phyloP scores from a whole-genome alignment of 306 rosid genomes.

The Cicer cuneatum region DNA sequence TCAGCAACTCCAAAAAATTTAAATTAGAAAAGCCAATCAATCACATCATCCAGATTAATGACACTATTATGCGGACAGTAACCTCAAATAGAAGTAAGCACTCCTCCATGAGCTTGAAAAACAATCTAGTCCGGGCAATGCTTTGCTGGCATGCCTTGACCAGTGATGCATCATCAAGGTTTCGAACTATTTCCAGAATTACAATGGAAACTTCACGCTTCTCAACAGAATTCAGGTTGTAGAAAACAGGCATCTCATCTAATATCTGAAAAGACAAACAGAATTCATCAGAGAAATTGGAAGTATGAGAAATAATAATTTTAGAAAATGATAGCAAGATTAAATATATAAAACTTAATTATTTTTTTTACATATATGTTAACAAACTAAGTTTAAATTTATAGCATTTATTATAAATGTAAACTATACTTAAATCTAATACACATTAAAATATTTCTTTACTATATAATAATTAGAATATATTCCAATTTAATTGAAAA shows the following conservation, averaged over 20 bases:
- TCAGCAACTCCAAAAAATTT: neutral
- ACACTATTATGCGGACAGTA: constrained; percentile 40
- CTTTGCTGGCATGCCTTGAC: constrained; percentile 97
- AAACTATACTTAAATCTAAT: constrained; percentile 2
- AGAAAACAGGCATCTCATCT: constrained; percentile 98
- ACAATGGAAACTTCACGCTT: constrained; percentile 92
- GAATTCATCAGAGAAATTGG: constrained; percentile 37
- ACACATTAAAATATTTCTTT: neutral
- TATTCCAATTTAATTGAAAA: constrained; percentile 21
- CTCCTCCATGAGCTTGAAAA: constrained; percentile 98
- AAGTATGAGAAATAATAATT: constrained; percentile 33
- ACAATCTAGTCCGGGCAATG: constrained; percentile 94
- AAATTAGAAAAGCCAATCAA: constrained; percentile 13
- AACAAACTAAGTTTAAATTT: constrained; percentile 1
- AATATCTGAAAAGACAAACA: constrained; percentile 68
- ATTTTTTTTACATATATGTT: neutral
- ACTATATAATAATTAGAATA: constrained; percentile 9
- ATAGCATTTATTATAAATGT: constrained; percentile 14
- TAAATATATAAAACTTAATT: neutral
- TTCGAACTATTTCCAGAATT: constrained; percentile 92
- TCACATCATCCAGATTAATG: constrained; percentile 19
- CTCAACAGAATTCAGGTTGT: constrained; percentile 88
- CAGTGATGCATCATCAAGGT: constrained; percentile 91
- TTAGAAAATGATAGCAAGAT: neutral
- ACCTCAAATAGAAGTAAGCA: constrained; percentile 92